Percentiles rank a stretch among this genome's conserved stretches.
Evolutionary conservation across 139 green algal genomes (phyloP).

Genomic region (Raphidocelis subcapitata): DNA sequence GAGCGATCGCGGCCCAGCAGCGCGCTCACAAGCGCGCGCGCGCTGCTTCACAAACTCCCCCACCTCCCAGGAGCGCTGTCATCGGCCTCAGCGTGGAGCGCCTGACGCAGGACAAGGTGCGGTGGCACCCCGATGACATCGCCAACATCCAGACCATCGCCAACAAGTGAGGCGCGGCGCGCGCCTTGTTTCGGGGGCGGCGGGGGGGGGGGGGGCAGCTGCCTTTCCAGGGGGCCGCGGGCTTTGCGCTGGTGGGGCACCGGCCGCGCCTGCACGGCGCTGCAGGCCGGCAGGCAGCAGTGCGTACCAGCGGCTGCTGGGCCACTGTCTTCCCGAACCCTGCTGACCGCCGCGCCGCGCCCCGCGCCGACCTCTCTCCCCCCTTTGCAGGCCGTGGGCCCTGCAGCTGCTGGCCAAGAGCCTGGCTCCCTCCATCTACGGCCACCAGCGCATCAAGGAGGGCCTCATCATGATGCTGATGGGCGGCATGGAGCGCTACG

Average conservation of each 20-base stretch:
- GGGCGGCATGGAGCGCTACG: slow-evolving; percentile 50
- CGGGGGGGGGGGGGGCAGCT: too few relatives aligned
- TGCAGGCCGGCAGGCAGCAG: too few relatives aligned
- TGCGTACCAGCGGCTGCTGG: too few relatives aligned
- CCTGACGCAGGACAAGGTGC: slow-evolving; percentile 21
- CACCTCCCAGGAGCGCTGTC: slow-evolving; percentile 32
- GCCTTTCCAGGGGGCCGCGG: too few relatives aligned
- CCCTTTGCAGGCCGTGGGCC: slow-evolving; percentile 42
- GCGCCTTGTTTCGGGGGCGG: background rate
- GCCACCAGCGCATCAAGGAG: slow-evolving; percentile 92
- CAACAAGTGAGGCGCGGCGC: slow-evolving; percentile 10
- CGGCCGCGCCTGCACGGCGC: too few relatives aligned
- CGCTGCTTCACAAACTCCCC: too few relatives aligned
- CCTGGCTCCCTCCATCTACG: slow-evolving; percentile 96
- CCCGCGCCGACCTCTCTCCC: too few relatives aligned
- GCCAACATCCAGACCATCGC: slow-evolving; percentile 44
- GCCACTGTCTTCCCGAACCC: too few relatives aligned
- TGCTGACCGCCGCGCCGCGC: too few relatives aligned
- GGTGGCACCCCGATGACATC: slow-evolving; percentile 38
- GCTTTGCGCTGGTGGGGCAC: too few relatives aligned
- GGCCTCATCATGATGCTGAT: slow-evolving; percentile 67
- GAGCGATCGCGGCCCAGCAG: too few relatives aligned
- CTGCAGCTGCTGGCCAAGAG: slow-evolving; percentile 82
- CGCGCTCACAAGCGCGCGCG: too few relatives aligned
- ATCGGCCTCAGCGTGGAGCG: slow-evolving; percentile 35